Base-by-base conservation (phyloP, 345 rosid genomes). In the Melastoma malabathricum region DNA sequence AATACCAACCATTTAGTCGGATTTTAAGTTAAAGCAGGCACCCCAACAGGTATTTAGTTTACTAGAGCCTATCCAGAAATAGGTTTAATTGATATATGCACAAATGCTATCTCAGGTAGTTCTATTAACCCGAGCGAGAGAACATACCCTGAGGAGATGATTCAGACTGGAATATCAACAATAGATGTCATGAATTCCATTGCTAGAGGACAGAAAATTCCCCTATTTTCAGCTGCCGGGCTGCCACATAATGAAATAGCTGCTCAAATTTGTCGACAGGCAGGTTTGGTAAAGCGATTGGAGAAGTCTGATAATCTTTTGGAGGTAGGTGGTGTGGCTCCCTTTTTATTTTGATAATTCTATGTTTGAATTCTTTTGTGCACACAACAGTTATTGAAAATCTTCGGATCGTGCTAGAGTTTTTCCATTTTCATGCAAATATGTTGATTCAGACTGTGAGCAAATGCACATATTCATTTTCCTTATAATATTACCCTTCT, bases 241-340 rank as follows among this genome's bases (percentile, higher is more conserved):
- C 96, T 90, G 43, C 98, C 95, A 17, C 98, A 90, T 67, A 90
- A 90, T 59, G 98, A 90, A 75, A 90, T 90, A 13, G 96, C 96
- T 64, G 98, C 96, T 68, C 96, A 90, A 68, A 90, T 90, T 53
- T 90, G 98, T 73, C 98, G 98, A 31, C 96, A 90, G 64, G 98
- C 96, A 59, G 98, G 98, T 70, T 65, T 90, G 59, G 98, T 90
- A 23, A 90, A 90, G 76, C 84, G 95, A 56, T 55, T 86, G 81
- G 95, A 90, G 72, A 90, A 84, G 70, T 52, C 92, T 51, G 78
- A 47, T 7, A 69, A 90, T 66, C 89, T 80, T 55, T 80, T 87
- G 60, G 81, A 76, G 87, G 95, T 90, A 70, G 48, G 13, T 10
- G 12, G 6, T 9, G 12, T 0, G 41, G 41, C 41, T 34, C 12